Evolutionary conservation across 2,329 filamentous ascomycete species (phyloP).

Genomic region (Penicillium sp.): DNA sequence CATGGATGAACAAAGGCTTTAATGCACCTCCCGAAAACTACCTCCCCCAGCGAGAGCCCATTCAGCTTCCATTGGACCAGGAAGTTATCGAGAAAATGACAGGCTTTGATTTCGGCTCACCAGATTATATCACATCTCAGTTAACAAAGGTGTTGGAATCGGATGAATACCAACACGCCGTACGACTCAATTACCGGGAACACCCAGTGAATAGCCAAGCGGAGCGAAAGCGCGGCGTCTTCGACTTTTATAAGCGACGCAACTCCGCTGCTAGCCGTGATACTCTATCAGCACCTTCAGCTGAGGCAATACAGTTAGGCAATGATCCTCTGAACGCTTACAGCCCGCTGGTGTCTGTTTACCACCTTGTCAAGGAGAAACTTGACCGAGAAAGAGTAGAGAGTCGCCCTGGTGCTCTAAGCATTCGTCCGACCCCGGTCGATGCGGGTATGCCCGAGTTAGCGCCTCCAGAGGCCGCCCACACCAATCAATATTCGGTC

Average conservation of each 20-base stretch:
- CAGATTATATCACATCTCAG: slow-evolving; percentile 78
- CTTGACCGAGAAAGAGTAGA: slow-evolving; percentile 71
- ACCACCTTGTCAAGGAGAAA: slow-evolving; percentile 95
- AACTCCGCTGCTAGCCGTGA: slow-evolving; percentile 83
- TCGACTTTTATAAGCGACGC: slow-evolving; percentile 94
- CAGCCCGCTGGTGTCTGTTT: slow-evolving; percentile 87
- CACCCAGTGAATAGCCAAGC: slow-evolving; percentile 58
- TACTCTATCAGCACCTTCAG: slow-evolving; percentile 78
- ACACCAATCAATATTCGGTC: slow-evolving; percentile 92
- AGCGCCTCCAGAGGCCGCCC: slow-evolving; percentile 76
- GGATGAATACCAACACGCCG: slow-evolving; percentile 85
- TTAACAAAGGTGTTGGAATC: slow-evolving; percentile 86
- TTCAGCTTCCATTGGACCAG: slow-evolving; percentile 79
- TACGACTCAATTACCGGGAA: slow-evolving; percentile 70
- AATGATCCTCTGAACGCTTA: slow-evolving; percentile 90
- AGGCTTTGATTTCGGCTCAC: slow-evolving; percentile 92
- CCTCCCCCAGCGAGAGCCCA: slow-evolving; percentile 76
- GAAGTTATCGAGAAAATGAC: slow-evolving; percentile 92
- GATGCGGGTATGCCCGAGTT: slow-evolving; percentile 71
- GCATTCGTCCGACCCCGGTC: slow-evolving; percentile 56
- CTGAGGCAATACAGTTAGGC: slow-evolving; percentile 78
- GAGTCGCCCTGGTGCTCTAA: slow-evolving; percentile 59
- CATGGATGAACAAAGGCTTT: slow-evolving; percentile 95
- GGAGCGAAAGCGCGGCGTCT: slow-evolving; percentile 86
- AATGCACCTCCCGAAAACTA: slow-evolving; percentile 84